phyloP scores from a whole-genome alignment of 305 asterid genomes.

The Lippia alba region DNA sequence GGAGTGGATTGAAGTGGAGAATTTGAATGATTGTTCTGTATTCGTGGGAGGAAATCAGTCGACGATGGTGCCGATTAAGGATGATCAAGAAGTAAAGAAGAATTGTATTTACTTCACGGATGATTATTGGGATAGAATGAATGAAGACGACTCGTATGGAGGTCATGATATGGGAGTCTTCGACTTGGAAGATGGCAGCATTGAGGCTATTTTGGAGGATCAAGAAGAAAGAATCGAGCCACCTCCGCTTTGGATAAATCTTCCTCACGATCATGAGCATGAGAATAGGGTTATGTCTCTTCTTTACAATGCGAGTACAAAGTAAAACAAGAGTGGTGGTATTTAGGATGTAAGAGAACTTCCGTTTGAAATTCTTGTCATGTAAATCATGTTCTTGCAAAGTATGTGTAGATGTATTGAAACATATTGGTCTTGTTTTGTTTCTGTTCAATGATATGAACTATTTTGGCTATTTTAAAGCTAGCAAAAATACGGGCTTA shows the following conservation, averaged over 20 bases:
- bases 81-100: slow-evolving; percentile 1
- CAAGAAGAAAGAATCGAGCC: slow-evolving; percentile 23
- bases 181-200: slow-evolving; percentile 26
- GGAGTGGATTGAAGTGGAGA: slow-evolving; percentile 34
- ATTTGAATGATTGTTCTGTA: slow-evolving; percentile 26
- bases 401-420: no score
- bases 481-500: no score
- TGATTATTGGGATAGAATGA: slow-evolving; percentile 42
- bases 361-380: no score
- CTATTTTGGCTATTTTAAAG: no score
- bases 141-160: slow-evolving; percentile 43
- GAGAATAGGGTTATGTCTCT: no score
- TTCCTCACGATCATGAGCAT: background rate
- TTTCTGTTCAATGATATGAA: no score
- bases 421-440: no score
- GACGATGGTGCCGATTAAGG: slow-evolving; percentile 8
- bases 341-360: no score
- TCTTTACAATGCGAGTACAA: no score
- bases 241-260: slow-evolving; percentile 39
- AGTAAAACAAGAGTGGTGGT: no score
- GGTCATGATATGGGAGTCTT: slow-evolving; percentile 50
- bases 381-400: no score
- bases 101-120: slow-evolving; percentile 46
- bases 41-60: slow-evolving; percentile 49
- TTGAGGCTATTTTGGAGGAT: slow-evolving; percentile 4